These are phyloP conservation scores for Eragrostis nindensis DNA, from an alignment of 176 grass and related monocot species.

Conservation along the genomic window DNA sequence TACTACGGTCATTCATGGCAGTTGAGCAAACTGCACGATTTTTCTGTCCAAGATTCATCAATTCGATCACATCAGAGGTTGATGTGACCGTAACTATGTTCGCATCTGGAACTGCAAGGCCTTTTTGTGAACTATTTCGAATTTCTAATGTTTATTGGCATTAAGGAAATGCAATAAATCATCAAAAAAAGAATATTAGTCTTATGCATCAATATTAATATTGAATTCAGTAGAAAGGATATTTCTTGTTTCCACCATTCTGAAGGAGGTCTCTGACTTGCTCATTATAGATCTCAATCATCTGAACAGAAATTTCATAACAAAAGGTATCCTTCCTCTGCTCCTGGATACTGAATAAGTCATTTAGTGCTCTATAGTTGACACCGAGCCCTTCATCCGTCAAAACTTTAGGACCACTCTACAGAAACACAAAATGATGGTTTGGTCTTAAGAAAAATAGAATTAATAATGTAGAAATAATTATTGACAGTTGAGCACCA, in stretches of 20 bases:
- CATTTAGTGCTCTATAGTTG: conserved; percentile 95
- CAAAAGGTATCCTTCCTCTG: conserved; percentile 67
- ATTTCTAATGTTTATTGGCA: conserved; percentile 81
- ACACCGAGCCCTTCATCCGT: conserved; percentile 83
- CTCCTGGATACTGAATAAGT: conserved; percentile 69
- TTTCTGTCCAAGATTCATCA: conserved; percentile 89
- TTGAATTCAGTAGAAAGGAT: conserved; percentile 60
- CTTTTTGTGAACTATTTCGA: conserved; percentile 74
- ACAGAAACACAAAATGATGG: conserved; percentile 32
- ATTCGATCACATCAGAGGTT: conserved; percentile 75
- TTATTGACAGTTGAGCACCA: conserved; percentile 51
- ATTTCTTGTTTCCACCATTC: conserved; percentile 81
- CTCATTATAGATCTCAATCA: conserved; percentile 98
- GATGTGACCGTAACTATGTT: conserved; percentile 69
- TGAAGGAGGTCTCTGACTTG: conserved; percentile 98
- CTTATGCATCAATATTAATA: conserved; percentile 8
- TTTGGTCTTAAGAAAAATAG: background rate
- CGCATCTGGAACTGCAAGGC: conserved; percentile 82
- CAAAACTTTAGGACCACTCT: conserved; percentile 89
- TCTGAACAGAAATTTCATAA: conserved; percentile 97
- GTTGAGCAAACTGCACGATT: conserved; percentile 88
- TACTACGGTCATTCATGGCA: conserved; percentile 94
- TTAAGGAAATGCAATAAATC: conserved; percentile 55
- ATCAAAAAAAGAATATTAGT: background rate
- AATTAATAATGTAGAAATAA: conserved; percentile 5